phyloP scores from a whole-genome alignment of 805 yeast genomes.

The Metschnikowia cubensis region DNA sequence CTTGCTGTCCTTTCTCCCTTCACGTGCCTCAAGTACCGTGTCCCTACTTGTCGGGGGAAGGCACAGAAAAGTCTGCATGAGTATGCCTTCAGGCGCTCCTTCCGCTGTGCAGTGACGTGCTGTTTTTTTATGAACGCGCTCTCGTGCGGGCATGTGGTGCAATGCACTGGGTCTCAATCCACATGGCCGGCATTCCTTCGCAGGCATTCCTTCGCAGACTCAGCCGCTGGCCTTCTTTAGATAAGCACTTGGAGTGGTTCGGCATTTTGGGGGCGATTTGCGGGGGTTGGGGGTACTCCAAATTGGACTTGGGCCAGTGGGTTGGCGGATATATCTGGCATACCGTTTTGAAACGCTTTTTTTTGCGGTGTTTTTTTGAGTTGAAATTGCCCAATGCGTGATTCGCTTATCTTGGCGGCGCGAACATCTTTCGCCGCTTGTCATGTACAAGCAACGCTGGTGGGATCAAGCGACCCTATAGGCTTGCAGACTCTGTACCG shows the following conservation, averaged over 20 bases:
- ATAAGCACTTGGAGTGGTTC: background rate
- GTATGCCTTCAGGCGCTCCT: slow-evolving; percentile 3
- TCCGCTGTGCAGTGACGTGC: slow-evolving; percentile 7
- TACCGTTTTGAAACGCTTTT: background rate
- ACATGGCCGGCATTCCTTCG: background rate
- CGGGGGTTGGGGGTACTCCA: no score
- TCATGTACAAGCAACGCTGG: background rate
- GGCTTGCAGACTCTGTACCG: background rate
- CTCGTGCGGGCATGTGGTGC: slow-evolving; percentile 6
- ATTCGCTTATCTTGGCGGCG: slow-evolving; percentile 6
- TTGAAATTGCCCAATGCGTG: slow-evolving; percentile 2
- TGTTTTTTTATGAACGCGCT: slow-evolving; percentile 4
- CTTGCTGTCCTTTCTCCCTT: background rate
- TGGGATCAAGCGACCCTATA: background rate
- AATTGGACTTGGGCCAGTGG: background rate
- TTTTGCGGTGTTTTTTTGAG: background rate
- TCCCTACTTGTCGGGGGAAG: no score
- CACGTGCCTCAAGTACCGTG: no score
- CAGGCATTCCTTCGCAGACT: background rate
- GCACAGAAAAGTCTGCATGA: background rate
- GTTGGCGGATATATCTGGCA: background rate
- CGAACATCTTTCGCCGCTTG: slow-evolving; percentile 5
- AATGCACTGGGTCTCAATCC: background rate
- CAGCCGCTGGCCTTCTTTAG: background rate
- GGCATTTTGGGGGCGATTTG: background rate